Evolutionary conservation across 768 basidiomycete genomes (phyloP).

Genomic region (Boletellus sp.): DNA sequence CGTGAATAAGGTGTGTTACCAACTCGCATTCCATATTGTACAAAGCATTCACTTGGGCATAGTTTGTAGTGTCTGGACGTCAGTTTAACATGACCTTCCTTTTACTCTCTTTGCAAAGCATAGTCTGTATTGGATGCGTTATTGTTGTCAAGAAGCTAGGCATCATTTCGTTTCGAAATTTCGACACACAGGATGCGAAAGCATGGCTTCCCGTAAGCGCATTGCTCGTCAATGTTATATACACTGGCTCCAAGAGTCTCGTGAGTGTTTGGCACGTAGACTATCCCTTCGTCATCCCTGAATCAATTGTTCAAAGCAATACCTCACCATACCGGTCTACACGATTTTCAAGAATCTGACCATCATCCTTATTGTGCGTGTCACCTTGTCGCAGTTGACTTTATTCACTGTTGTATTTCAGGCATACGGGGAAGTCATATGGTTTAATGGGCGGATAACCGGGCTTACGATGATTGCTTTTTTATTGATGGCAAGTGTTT

Average conservation of each 20-base stretch:
- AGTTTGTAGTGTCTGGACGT: conserved; percentile 94
- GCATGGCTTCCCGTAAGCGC: conserved; percentile 94
- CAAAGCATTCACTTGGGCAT: conserved; percentile 5
- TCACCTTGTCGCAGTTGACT: background rate
- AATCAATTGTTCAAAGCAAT: conserved; percentile 62
- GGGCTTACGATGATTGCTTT: conserved; percentile 87
- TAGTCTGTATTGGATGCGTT: conserved; percentile 83
- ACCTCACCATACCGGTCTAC: conserved; percentile 93
- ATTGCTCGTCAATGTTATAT: conserved; percentile 90
- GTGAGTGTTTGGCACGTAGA: conserved; percentile 46
- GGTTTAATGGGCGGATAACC: conserved; percentile 91
- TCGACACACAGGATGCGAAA: conserved; percentile 80
- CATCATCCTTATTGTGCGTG: conserved; percentile 92
- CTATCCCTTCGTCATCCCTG: background rate
- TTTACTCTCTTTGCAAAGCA: conserved; percentile 84
- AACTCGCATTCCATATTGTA: background rate
- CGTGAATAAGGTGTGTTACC: conserved; percentile 77
- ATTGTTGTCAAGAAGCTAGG: conserved; percentile 65
- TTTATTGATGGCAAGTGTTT: conserved; percentile 72
- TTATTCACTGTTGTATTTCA: conserved; percentile 27
- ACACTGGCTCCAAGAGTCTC: conserved; percentile 95
- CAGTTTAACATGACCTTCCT: conserved; percentile 98
- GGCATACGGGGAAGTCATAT: conserved; percentile 97
- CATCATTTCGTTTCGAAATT: conserved; percentile 80
- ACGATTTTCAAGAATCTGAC: conserved; percentile 99